Conservation (phyloP, 805 yeast genomes). For the Ogataea pini region DNA sequence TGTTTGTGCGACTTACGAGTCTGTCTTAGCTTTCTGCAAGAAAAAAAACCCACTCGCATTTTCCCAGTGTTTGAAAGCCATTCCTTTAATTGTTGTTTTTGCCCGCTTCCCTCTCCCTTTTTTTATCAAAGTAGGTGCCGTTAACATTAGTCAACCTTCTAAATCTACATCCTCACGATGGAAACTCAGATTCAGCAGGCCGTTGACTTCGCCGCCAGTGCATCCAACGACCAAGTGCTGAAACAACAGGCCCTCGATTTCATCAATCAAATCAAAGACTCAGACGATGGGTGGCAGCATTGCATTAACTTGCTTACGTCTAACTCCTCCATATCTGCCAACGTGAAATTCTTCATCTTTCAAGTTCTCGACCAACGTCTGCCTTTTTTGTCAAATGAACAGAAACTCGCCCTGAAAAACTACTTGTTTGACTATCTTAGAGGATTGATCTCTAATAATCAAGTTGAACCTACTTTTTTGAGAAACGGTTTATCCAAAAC, state of each 20-base stretch:
- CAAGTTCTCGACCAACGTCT: slow-evolving; percentile 68
- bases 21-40: not conserved
- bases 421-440: slow-evolving; percentile 49
- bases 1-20: not conserved
- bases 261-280: slow-evolving; percentile 52
- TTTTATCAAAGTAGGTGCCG: not conserved
- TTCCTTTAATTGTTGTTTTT: slow-evolving; percentile 4
- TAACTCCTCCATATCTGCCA: slow-evolving; percentile 42
- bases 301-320: slow-evolving; percentile 50
- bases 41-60: not conserved
- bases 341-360: slow-evolving; percentile 63
- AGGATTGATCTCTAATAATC: slow-evolving; percentile 24
- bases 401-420: slow-evolving; percentile 47
- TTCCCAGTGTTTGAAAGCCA: not conserved
- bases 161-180: slow-evolving; percentile 23
- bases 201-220: slow-evolving; percentile 77
- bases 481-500: slow-evolving; percentile 61
- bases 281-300: slow-evolving; percentile 56
- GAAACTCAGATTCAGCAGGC: slow-evolving; percentile 79
- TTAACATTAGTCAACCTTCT: not conserved
- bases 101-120: slow-evolving; percentile 5
- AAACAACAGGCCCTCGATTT: slow-evolving; percentile 62
- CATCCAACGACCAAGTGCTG: slow-evolving; percentile 59
- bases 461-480: slow-evolving; percentile 43
- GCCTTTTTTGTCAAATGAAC: slow-evolving; percentile 44